A percentile compares a stretch with the other conserved stretches of the same genome.
Conservation (phyloP, 129 eudicot genomes). For the Pittosporum tobira region DNA sequence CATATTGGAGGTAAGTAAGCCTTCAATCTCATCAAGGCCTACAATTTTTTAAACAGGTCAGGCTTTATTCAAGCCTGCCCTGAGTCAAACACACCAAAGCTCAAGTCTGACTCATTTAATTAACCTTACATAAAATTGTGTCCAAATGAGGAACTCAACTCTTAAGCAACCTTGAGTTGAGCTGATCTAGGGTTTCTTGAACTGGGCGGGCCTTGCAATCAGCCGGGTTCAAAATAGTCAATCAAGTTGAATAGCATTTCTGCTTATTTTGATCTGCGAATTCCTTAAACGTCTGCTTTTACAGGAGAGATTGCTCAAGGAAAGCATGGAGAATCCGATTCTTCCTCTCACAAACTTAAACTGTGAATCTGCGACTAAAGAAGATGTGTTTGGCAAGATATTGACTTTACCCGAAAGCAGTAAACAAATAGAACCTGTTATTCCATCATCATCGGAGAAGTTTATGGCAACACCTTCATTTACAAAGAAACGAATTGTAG, state of each 20-base stretch:
- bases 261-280: neutral
- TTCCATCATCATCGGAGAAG: slow-evolving; percentile 25
- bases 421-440: slow-evolving; percentile 29
- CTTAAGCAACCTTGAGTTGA: too few relatives aligned
- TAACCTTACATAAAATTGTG: too few relatives aligned
- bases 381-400: slow-evolving; percentile 18
- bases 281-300: slow-evolving; percentile 2
- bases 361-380: slow-evolving; percentile 11
- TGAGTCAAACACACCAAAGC: neutral
- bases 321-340: slow-evolving; percentile 22
- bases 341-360: slow-evolving; percentile 9
- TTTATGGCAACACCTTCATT: slow-evolving; percentile 29
- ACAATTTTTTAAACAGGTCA: too few relatives aligned
- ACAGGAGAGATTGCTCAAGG: slow-evolving; percentile 72
- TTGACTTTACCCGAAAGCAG: slow-evolving; percentile 27
- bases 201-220: too few relatives aligned
- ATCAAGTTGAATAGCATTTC: slow-evolving; percentile 2
- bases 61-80: too few relatives aligned
- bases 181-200: too few relatives aligned
- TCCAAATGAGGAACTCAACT: too few relatives aligned
- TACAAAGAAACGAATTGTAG: slow-evolving; percentile 29
- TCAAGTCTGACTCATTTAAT: too few relatives aligned
- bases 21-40: neutral
- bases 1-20: slow-evolving; percentile 80
- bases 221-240: neutral